Evolutionary conservation across 345 rosid genomes (phyloP), one percentile per base, ranked within the genome.

Genomic region (Cardamine resedifolia): DNA sequence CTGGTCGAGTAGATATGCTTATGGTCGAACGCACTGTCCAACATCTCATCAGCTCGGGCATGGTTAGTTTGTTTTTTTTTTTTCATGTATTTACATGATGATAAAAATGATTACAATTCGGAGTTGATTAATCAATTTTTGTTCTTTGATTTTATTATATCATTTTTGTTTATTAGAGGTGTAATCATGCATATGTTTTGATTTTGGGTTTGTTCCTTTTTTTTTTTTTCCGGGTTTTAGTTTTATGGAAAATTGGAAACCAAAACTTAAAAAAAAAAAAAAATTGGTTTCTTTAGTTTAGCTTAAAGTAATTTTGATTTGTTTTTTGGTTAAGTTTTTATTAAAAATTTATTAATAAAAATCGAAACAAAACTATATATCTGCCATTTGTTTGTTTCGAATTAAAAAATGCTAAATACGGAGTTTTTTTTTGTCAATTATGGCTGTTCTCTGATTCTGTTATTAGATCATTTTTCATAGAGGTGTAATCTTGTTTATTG

Each of bases 1-100:
- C 96, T 39, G 96, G 93, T 41, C 85, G 91, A 38, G 96, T 90
- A 28, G 90, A 90, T 78, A 88, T 90, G 93, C 73, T 66, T 5
- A 77, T 68, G 87, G 66, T 90, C 7, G 96, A 86, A 76, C 73
- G 70, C 21, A 90, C 96, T 11, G 79, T 85, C 0, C 96, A 87
- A 58, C 75, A 89, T 74, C 71, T 89, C 31, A 87, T 89, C 23
- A 82, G 89, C 43, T 61, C 91, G 8, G 92, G 96, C 72, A 86
- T 87, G 92, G 96, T 58, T 5, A 58, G 62, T 58, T 33, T 3
- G 2, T 19, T 10, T 57, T 57, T 58, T 33, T 3, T 4, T 19
- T 10, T 57, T 57, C 18, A 12, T n/a, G 16, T n/a, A 28, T 28
- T 4, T 16, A 8, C 4, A 8, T 30, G 2, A 9, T 55, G 21